Evolutionary conservation across 2,329 filamentous ascomycete species (phyloP).

Genomic region (Pyricularia sp.): DNA sequence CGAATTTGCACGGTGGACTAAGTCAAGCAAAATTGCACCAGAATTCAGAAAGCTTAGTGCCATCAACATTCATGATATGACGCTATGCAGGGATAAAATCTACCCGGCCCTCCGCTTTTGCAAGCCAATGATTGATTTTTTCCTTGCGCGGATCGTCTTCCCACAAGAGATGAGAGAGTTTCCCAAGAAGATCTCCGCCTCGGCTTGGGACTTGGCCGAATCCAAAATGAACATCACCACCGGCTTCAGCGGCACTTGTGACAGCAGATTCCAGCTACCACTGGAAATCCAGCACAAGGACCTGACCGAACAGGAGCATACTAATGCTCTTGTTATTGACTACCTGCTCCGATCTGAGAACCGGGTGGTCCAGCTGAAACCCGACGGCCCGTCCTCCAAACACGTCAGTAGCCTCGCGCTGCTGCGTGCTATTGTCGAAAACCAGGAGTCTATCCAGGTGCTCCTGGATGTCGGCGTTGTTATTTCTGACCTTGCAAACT

Average conservation of each 20-base stretch:
- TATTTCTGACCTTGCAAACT: conserved; percentile 55
- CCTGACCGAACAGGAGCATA: conserved; percentile 44
- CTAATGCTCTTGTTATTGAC: conserved; percentile 56
- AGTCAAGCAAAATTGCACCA: conserved; percentile 21
- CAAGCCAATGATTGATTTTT: conserved; percentile 54
- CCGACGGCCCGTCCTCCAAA: conserved; percentile 23
- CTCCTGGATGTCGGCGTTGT: conserved; percentile 65
- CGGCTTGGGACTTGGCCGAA: conserved; percentile 56
- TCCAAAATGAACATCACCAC: conserved; percentile 39
- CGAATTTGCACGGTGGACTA: conserved; percentile 42
- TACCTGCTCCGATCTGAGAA: conserved; percentile 46
- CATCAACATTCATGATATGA: conserved; percentile 49
- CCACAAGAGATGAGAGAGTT: conserved; percentile 54
- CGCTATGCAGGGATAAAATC: conserved; percentile 34
- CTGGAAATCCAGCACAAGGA: conserved; percentile 46
- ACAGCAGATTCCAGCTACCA: conserved; percentile 49
- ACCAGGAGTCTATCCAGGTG: conserved; percentile 37
- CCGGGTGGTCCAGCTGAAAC: not conserved
- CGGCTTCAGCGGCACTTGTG: conserved; percentile 64
- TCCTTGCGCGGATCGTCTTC: conserved; percentile 48
- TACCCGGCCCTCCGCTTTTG: conserved; percentile 43
- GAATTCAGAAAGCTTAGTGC: conserved; percentile 31
- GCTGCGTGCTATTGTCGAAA: conserved; percentile 29
- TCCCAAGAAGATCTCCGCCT: conserved; percentile 50
- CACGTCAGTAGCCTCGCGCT: conserved; percentile 14